Evolutionary conservation across 768 basidiomycete genomes (phyloP), one percentile per base, ranked within the genome.

Genomic region (Boletus rubroflammeus): DNA sequence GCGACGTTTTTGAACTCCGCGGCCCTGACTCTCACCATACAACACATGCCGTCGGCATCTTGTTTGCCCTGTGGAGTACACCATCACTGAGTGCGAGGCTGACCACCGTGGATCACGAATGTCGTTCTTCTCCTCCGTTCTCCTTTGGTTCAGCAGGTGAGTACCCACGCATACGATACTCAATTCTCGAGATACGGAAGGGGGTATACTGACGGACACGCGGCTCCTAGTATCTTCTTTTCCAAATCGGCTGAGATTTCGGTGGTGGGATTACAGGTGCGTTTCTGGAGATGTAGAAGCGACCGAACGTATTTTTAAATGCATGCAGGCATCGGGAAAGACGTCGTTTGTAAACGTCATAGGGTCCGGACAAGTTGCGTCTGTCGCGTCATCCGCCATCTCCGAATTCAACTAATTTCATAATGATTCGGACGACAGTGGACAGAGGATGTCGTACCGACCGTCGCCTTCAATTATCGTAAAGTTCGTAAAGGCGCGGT

Each of bases 401-500:
- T 14, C 17, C 5, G 19, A 49, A 9, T 17, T 17, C 11, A 35
- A 15, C 54, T 57, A 38, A 47, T 50, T 28, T n/a, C 32, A 35
- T 29, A 34, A 32, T 14, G 15, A 34, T 5, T n/a, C n/a, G 29
- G 47, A 46, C 36, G 17, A 35, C 71, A 95, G 84, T 97, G 92
- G 89, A 92, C 89, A 55, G 92, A 95, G 75, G 94, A 96, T 51
- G 92, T 94, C n/a, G 93, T 93, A 0, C 94, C 94, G 0, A 97
- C 94, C 1, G 89, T 97, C 21, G 92, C 93, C 7, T 97, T 93
- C 76, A 94, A 93, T 62, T 85, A 93, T 63, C 80, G 90, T 19
- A 92, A 90, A 68, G 85, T 96, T 13, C 78, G 86, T 57, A 93
- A 91, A 64, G 93, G 92, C 13, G 95, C 93, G 55, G 85, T 96